Evolutionary conservation across 257 asterid species (phyloP).

Genomic region (Haberlea rhodopensis): DNA sequence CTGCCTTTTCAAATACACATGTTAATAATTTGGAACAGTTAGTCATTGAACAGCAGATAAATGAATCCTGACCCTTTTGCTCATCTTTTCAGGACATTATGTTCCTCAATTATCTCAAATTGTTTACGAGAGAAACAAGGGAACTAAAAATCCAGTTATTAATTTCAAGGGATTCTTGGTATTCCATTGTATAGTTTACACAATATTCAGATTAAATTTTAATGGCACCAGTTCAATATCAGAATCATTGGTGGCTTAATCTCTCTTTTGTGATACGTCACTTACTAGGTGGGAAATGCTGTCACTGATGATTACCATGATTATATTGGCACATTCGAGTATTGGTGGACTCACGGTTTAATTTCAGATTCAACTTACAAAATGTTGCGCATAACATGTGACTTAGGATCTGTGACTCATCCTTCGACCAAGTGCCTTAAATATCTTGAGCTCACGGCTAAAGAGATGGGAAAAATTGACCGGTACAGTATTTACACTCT

Average conservation of each 20-base stretch:
- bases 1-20: neutral
- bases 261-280: slow-evolving; percentile 10
- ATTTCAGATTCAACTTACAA: slow-evolving; percentile 91
- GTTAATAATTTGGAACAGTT: neutral
- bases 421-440: slow-evolving; percentile 64
- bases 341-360: slow-evolving; percentile 99
- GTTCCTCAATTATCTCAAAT: slow-evolving; percentile 91
- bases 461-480: slow-evolving; percentile 82
- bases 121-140: slow-evolving; percentile 62
- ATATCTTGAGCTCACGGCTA: slow-evolving; percentile 51
- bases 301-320: slow-evolving; percentile 90
- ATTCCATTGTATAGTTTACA: slow-evolving; percentile 13
- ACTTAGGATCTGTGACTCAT: slow-evolving; percentile 72
- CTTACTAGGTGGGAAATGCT: slow-evolving; percentile 91
- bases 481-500: slow-evolving; percentile 83
- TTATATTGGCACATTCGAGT: slow-evolving; percentile 86
- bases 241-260: slow-evolving; percentile 18
- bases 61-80: slow-evolving; percentile 10
- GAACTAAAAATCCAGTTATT: slow-evolving; percentile 64
- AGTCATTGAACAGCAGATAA: neutral
- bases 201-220: slow-evolving; percentile 5
- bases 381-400: slow-evolving; percentile 52
- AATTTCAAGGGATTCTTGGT: slow-evolving; percentile 96
- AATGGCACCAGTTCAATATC: neutral
- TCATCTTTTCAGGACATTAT: slow-evolving; percentile 71